These are phyloP conservation scores for Gossypium raimondii DNA, from an alignment of 345 rosid genomes.

Conservation along the genomic window DNA sequence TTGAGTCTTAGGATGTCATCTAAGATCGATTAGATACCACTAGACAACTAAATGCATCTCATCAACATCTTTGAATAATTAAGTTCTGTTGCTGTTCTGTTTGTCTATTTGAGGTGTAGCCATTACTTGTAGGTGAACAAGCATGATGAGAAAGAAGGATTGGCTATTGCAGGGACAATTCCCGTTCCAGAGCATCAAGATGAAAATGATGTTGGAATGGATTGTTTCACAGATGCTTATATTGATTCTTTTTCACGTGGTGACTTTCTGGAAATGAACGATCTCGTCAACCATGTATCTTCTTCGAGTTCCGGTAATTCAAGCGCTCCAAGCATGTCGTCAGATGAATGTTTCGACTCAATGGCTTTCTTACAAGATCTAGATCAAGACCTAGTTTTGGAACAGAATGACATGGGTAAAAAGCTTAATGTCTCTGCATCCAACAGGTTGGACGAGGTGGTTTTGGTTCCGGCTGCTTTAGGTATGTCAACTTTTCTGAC, in stretches of 20 bases:
- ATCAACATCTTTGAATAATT: neutral
- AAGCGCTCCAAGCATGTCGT: slow-evolving; percentile 43
- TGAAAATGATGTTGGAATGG: slow-evolving; percentile 22
- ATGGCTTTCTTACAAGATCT: slow-evolving; percentile 38
- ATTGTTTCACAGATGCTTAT: neutral
- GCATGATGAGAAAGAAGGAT: slow-evolving; percentile 19
- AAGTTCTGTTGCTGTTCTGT: neutral
- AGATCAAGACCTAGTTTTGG: slow-evolving; percentile 20
- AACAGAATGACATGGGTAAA: slow-evolving; percentile 15
- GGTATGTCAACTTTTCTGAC: slow-evolving; percentile 21
- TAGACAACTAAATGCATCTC: neutral
- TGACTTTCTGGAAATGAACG: slow-evolving; percentile 45
- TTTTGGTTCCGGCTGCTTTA: slow-evolving; percentile 28
- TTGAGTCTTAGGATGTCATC: neutral
- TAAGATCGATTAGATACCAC: neutral
- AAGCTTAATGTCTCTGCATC: slow-evolving; percentile 27
- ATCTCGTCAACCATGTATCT: slow-evolving; percentile 35
- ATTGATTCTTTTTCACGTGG: slow-evolving; percentile 20
- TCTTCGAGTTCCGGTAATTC: slow-evolving; percentile 56
- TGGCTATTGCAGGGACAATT: slow-evolving; percentile 20
- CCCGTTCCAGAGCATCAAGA: slow-evolving; percentile 19
- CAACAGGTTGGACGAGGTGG: slow-evolving; percentile 22
- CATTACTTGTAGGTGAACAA: slow-evolving; percentile 26
- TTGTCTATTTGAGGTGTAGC: slow-evolving; percentile 21
- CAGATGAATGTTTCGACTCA: slow-evolving; percentile 44